Percentiles rank a stretch among this genome's conserved stretches.
Conservation (phyloP, 2,329 filamentous ascomycete genomes). For the Colletotrichum musicola region DNA sequence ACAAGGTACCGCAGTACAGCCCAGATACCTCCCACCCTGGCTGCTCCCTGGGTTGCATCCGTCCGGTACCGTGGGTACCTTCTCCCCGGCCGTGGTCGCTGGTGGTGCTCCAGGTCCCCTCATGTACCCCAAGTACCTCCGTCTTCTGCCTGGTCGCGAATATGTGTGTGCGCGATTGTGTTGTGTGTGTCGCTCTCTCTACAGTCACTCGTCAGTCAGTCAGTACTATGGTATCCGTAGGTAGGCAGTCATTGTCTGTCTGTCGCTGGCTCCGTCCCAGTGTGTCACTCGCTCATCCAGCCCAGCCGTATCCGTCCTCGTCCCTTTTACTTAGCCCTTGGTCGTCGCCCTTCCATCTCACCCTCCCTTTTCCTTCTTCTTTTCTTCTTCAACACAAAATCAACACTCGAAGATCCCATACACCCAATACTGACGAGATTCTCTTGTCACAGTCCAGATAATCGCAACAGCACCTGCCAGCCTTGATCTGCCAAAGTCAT, state of each 20-base stretch:
- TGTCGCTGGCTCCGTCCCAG: background rate
- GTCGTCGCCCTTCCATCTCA: conserved; percentile 36
- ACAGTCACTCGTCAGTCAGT: conserved; percentile 7
- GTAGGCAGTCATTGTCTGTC: conserved; percentile 1
- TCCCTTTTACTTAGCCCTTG: conserved; percentile 44
- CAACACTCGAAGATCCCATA: conserved; percentile 56
- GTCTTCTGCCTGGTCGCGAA: background rate
- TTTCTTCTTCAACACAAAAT: conserved; percentile 61
- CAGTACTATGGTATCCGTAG: background rate
- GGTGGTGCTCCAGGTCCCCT: conserved; percentile 23
- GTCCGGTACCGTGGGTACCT: conserved; percentile 36
- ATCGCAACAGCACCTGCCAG: conserved; percentile 67
- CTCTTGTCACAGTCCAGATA: conserved; percentile 72
- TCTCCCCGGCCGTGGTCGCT: conserved; percentile 21
- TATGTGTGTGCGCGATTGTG: conserved; percentile 20
- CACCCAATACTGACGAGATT: conserved; percentile 64
- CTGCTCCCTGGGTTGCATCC: conserved; percentile 31
- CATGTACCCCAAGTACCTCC: conserved; percentile 30
- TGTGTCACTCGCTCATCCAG: conserved; percentile 29
- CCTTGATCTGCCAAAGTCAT: conserved; percentile 46
- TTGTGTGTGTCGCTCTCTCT: conserved; percentile 23
- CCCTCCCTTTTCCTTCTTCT: conserved; percentile 53
- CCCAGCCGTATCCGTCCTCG: conserved; percentile 43
- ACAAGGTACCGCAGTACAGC: background rate
- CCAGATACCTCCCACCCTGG: conserved; percentile 17